Percentiles rank a stretch among this genome's conserved stretches.
Conservation (phyloP, 208 protist species). For the Leishmania major region DNA sequence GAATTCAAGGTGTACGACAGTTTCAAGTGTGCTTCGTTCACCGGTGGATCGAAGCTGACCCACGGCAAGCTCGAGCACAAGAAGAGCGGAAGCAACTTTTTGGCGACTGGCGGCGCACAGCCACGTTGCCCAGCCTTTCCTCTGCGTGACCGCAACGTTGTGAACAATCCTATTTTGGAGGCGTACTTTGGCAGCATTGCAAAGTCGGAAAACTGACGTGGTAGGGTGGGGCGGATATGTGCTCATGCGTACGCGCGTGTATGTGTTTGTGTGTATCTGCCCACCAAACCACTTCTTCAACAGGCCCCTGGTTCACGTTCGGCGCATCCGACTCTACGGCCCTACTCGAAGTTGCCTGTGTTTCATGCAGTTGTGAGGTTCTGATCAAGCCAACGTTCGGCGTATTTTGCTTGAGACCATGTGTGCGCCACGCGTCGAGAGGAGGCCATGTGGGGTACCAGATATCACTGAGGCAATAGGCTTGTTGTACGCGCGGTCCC, state of each 20-base stretch:
- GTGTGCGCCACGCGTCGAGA: not conserved
- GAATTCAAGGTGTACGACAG: constrained; percentile 70
- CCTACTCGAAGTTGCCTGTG: not conserved
- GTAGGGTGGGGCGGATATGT: not conserved
- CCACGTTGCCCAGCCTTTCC: not conserved
- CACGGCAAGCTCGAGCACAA: constrained; percentile 1
- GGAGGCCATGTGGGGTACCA: not conserved
- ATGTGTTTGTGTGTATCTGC: not conserved
- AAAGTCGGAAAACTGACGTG: not conserved
- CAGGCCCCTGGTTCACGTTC: not conserved
- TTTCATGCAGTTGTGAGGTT: not conserved
- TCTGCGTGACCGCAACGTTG: constrained; percentile 36
- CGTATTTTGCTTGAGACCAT: not conserved
- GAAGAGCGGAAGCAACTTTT: constrained; percentile 1
- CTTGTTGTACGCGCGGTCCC: not conserved
- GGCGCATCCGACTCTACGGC: not conserved
- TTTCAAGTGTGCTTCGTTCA: constrained; percentile 23
- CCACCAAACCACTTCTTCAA: not conserved
- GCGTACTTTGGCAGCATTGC: constrained; percentile 39
- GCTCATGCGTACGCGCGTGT: not conserved
- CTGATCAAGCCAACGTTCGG: not conserved
- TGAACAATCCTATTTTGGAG: constrained; percentile 61
- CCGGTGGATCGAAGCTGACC: constrained; percentile 12
- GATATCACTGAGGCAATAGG: not conserved
- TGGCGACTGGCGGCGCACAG: not conserved